Evolutionary conservation across 2,329 filamentous ascomycete species (phyloP).

Genomic region (Colletotrichum cuscutae): DNA sequence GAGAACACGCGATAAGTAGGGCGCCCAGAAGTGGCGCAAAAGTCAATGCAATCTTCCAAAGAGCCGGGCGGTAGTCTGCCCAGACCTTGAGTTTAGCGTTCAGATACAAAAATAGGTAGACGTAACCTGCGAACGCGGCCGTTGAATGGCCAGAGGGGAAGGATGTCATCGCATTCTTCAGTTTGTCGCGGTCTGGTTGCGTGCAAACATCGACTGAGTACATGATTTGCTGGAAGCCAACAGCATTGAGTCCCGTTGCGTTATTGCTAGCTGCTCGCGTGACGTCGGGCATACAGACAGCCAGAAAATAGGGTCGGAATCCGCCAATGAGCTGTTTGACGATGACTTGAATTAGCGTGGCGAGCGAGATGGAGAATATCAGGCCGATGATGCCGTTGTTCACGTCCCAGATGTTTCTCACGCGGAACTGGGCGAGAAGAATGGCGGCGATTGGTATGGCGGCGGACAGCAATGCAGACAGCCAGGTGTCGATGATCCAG

Average conservation of each 20-base stretch:
- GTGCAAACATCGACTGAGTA: slow-evolving; percentile 73
- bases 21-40: slow-evolving; percentile 71
- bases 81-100: slow-evolving; percentile 80
- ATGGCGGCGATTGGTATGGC: slow-evolving; percentile 68
- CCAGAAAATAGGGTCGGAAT: slow-evolving; percentile 71
- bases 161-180: slow-evolving; percentile 71
- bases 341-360: slow-evolving; percentile 73
- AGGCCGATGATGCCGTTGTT: slow-evolving; percentile 73
- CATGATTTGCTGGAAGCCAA: slow-evolving; percentile 70
- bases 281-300: slow-evolving; percentile 70
- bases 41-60: slow-evolving; percentile 73
- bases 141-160: slow-evolving; percentile 78
- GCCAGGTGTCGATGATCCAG: slow-evolving; percentile 70
- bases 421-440: slow-evolving; percentile 65
- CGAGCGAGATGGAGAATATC: slow-evolving; percentile 67
- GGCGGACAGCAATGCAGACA: slow-evolving; percentile 65
- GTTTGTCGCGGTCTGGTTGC: slow-evolving; percentile 57
- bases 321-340: slow-evolving; percentile 75
- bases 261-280: slow-evolving; percentile 53
- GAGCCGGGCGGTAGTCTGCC: slow-evolving; percentile 71
- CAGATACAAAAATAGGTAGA: slow-evolving; percentile 74
- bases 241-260: slow-evolving; percentile 50
- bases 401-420: slow-evolving; percentile 67
- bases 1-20: slow-evolving; percentile 66
- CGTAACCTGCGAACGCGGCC: slow-evolving; percentile 70